phyloP scores from a whole-genome alignment of 805 yeast genomes.

The Debaryomyces maramus region DNA sequence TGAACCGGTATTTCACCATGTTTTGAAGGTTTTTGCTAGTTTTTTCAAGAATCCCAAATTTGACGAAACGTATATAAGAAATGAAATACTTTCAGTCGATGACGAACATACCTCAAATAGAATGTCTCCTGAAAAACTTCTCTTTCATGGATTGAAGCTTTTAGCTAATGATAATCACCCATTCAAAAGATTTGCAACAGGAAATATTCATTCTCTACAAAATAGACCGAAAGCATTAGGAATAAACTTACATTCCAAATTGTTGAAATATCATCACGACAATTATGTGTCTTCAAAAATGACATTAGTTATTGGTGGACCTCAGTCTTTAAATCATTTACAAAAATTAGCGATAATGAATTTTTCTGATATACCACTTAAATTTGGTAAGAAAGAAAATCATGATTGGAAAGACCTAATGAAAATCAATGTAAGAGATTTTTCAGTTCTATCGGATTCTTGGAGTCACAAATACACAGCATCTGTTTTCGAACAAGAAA shows the following conservation, averaged over 20 bases:
- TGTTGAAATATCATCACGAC: constrained; percentile 39
- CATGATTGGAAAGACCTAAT: not conserved
- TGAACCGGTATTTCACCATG: constrained; percentile 44
- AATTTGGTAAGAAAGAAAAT: constrained; percentile 2
- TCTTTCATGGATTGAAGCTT: constrained; percentile 59
- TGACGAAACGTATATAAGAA: constrained; percentile 35
- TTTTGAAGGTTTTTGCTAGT: constrained; percentile 51
- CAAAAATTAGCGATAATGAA: constrained; percentile 49
- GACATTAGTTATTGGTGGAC: constrained; percentile 62
- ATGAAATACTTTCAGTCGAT: constrained; percentile 61
- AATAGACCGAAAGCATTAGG: constrained; percentile 32
- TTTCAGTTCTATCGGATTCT: constrained; percentile 12
- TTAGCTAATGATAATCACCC: constrained; percentile 50
- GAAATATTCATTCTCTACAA: constrained; percentile 52
- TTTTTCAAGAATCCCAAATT: constrained; percentile 55
- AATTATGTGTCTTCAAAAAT: constrained; percentile 50
- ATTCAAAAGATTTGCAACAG: constrained; percentile 66
- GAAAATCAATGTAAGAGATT: constrained; percentile 2
- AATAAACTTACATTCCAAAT: constrained; percentile 32
- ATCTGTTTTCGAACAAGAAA: not conserved
- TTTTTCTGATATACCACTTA: constrained; percentile 37
- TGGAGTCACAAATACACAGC: constrained; percentile 12
- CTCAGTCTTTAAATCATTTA: constrained; percentile 60
- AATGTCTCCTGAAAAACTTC: constrained; percentile 40
- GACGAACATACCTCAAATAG: constrained; percentile 66